These are phyloP conservation scores for Begonia masoniana DNA, from an alignment of 306 rosid species.

Conservation along the genomic window DNA sequence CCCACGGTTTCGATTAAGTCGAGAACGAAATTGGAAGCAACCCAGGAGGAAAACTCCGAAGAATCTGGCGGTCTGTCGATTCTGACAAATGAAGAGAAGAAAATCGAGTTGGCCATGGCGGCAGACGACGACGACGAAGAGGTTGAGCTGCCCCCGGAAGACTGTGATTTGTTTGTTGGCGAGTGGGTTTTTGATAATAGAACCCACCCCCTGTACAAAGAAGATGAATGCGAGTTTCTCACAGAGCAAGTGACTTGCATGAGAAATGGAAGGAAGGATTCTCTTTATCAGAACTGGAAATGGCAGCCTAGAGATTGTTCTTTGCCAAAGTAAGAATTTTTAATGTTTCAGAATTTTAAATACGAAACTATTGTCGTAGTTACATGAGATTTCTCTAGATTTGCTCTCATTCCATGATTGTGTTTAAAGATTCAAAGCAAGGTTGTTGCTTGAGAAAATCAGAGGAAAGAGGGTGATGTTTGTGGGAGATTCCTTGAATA, in stretches of 20 bases:
- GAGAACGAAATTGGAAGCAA: constrained; percentile 30
- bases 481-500: constrained; percentile 90
- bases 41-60: constrained; percentile 20
- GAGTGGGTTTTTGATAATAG: constrained; percentile 71
- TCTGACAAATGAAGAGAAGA: constrained; percentile 17
- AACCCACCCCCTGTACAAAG: constrained; percentile 75
- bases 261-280: constrained; percentile 79
- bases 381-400: background rate
- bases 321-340: constrained; percentile 51
- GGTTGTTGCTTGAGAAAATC: constrained; percentile 65
- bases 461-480: constrained; percentile 96
- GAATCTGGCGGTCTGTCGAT: constrained; percentile 14
- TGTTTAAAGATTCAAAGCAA: constrained; percentile 60
- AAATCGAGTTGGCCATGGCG: constrained; percentile 22
- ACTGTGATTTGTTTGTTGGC: constrained; percentile 75
- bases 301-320: constrained; percentile 93
- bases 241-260: constrained; percentile 81
- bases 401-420: background rate
- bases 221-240: constrained; percentile 74
- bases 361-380: background rate
- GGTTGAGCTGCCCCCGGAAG: constrained; percentile 63
- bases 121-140: constrained; percentile 29
- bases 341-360: background rate
- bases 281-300: constrained; percentile 79
- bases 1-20: constrained; percentile 20